phyloP scores from a whole-genome alignment of 2,329 filamentous ascomycete genomes.

The Gyromitra esculenta region DNA sequence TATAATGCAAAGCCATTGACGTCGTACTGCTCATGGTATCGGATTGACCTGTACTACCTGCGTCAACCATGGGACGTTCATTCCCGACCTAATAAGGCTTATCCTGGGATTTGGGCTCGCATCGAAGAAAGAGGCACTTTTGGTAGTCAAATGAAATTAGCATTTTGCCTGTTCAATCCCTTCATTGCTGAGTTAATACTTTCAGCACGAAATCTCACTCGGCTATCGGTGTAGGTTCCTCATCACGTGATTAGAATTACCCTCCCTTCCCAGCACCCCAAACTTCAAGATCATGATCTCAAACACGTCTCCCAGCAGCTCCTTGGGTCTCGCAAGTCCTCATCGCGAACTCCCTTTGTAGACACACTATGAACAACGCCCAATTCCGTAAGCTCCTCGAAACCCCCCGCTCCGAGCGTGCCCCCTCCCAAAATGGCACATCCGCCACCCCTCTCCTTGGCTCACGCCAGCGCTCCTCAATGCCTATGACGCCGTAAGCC shows the following conservation, averaged over 20 bases:
- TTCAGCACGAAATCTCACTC: slow-evolving; percentile 18
- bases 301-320: slow-evolving; percentile 58
- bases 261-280: slow-evolving; percentile 19
- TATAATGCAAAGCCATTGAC: not conserved
- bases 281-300: slow-evolving; percentile 23
- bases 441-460: slow-evolving; percentile 70
- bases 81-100: too few species aligned
- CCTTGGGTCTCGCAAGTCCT: not conserved
- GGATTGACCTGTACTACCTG: not conserved
- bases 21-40: not conserved
- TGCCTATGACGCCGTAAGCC: slow-evolving; percentile 91
- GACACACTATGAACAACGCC: slow-evolving; percentile 84
- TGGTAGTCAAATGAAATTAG: too few species aligned
- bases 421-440: slow-evolving; percentile 62
- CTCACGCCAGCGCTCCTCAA: slow-evolving; percentile 79
- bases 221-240: not conserved
- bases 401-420: slow-evolving; percentile 62
- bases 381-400: slow-evolving; percentile 84
- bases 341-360: not conserved
- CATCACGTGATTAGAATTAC: slow-evolving; percentile 25
- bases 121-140: not conserved
- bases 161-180: not conserved
- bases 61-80: too few species aligned
- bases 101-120: not conserved
- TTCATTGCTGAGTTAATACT: not conserved